Conservation (phyloP, 1,139 yeast species). For the Hansenula sp. region DNA sequence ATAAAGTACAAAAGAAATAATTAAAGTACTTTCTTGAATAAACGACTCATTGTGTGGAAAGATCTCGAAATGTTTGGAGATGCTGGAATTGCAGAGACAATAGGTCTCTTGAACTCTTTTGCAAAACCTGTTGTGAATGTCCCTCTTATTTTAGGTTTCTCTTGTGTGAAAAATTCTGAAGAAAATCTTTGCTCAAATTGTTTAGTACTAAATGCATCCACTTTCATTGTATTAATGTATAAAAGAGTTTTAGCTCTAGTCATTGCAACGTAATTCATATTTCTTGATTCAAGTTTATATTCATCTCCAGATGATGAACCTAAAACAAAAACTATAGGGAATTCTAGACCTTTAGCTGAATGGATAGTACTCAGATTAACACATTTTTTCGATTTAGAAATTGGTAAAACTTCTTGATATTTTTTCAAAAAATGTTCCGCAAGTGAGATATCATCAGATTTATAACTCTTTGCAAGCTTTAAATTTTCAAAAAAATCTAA, state of each 20-base stretch:
- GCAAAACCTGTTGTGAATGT: constrained; percentile 1
- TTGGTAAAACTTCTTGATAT: constrained; percentile 40
- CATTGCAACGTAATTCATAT: constrained; percentile 57
- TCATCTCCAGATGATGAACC: constrained; percentile 27
- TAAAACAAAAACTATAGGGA: constrained; percentile 59
- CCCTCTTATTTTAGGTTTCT: background rate
- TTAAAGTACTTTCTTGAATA: background rate
- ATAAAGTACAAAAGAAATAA: background rate
- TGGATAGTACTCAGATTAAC: constrained; percentile 46
- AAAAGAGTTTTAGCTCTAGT: constrained; percentile 57
- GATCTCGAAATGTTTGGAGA: constrained; percentile 2
- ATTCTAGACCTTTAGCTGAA: constrained; percentile 68
- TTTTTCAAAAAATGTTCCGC: constrained; percentile 39
- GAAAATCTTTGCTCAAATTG: background rate
- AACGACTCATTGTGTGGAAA: constrained; percentile 2
- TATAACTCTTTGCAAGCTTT: constrained; percentile 20
- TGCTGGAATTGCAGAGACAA: background rate
- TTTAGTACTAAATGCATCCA: background rate
- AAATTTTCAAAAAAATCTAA: constrained; percentile 26
- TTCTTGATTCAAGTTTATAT: constrained; percentile 19
- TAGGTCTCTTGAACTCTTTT: constrained; percentile 5
- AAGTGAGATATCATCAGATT: constrained; percentile 21
- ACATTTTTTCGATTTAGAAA: constrained; percentile 17
- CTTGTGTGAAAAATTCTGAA: background rate
- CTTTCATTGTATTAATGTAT: constrained; percentile 30